Conservation (phyloP, 805 yeast species). For the Nakazawaea molendinolei region DNA sequence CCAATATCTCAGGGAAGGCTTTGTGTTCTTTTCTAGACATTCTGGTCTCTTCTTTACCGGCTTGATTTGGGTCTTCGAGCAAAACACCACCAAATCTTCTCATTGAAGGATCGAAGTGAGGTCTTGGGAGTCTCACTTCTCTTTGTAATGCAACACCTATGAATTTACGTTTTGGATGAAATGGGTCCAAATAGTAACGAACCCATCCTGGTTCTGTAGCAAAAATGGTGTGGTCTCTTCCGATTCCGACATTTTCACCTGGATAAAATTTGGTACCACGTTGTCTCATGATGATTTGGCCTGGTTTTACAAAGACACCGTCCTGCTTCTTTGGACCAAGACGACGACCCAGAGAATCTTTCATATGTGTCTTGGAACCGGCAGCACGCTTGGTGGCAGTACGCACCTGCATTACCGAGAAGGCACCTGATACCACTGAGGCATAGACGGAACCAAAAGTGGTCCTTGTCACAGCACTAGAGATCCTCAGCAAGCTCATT, state of each 20-base stretch:
- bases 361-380: constrained; percentile 90
- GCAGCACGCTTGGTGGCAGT: constrained; percentile 91
- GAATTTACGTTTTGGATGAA: constrained; percentile 87
- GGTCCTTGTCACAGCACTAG: constrained; percentile 8
- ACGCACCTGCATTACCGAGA: constrained; percentile 46
- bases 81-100: constrained; percentile 76
- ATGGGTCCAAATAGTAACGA: constrained; percentile 87
- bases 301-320: constrained; percentile 68
- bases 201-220: constrained; percentile 93
- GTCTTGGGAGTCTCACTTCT: constrained; percentile 67
- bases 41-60: constrained; percentile 51
- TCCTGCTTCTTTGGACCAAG: constrained; percentile 87
- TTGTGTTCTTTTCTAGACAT: constrained; percentile 64
- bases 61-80: constrained; percentile 41
- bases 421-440: constrained; percentile 1
- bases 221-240: constrained; percentile 87
- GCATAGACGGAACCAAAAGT: constrained; percentile 9
- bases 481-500: constrained; percentile 7
- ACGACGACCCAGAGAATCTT: constrained; percentile 92
- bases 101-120: constrained; percentile 83
- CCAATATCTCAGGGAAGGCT: constrained; percentile 44
- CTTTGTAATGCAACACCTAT: constrained; percentile 77
- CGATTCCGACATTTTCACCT: constrained; percentile 86
- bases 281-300: constrained; percentile 87
- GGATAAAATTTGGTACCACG: constrained; percentile 94